Evolutionary conservation across 371 early-diverging fungal genomes (phyloP).

Genomic region (Furculomyces boomerangus): DNA sequence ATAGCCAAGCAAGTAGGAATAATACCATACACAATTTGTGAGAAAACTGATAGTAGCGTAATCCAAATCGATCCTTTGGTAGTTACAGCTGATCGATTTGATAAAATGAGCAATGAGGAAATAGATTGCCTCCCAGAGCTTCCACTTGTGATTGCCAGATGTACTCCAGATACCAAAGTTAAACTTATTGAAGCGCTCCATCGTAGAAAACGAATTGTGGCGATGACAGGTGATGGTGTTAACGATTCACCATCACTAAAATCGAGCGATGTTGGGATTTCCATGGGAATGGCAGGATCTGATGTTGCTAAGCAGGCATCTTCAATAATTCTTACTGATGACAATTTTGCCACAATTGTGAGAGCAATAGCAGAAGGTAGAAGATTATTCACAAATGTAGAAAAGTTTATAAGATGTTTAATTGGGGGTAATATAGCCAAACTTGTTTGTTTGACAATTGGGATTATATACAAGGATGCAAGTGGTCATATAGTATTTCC

Average conservation of each 20-base stretch:
- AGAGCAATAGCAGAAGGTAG: constrained; percentile 60
- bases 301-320: constrained; percentile 65
- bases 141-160: constrained; percentile 83
- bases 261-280: constrained; percentile 86
- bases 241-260: constrained; percentile 96
- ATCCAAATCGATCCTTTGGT: constrained; percentile 25
- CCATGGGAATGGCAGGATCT: constrained; percentile 42
- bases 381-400: constrained; percentile 70
- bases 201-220: constrained; percentile 64
- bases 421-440: constrained; percentile 70
- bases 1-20: constrained; percentile 85
- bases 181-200: constrained; percentile 91
- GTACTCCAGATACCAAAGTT: constrained; percentile 89
- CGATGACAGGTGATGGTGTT: constrained; percentile 97
- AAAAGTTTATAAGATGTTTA: constrained; percentile 78
- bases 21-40: constrained; percentile 25
- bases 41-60: background rate
- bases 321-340: constrained; percentile 47
- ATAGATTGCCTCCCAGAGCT: constrained; percentile 58
- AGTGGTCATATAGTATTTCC: constrained; percentile 42
- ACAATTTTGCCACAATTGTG: constrained; percentile 47
- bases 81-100: constrained; percentile 75
- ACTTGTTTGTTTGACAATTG: constrained; percentile 42
- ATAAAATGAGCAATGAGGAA: constrained; percentile 55
- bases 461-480: constrained; percentile 40